Conservation (phyloP, 257 asterid genomes). For the Ajuga chamaepitys region DNA sequence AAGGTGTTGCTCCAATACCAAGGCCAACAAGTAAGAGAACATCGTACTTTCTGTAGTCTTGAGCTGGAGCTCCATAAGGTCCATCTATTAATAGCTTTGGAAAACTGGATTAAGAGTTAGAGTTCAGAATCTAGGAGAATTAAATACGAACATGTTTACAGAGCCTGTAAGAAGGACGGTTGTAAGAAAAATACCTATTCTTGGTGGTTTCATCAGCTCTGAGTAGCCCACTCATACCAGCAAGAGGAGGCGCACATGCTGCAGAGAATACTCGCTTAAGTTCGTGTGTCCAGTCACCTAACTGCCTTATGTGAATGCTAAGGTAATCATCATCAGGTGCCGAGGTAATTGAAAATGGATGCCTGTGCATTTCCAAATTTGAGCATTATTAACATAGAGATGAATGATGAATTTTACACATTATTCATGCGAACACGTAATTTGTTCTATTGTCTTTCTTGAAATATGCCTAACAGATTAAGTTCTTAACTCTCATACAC, state of each 20-base stretch:
- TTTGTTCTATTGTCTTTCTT: neutral
- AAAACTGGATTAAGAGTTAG: conserved; percentile 50
- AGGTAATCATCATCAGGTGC: conserved; percentile 92
- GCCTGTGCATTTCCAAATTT: conserved; percentile 41
- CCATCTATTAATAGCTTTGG: conserved; percentile 93
- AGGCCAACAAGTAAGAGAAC: conserved; percentile 91
- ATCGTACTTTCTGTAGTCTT: conserved; percentile 75
- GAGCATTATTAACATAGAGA: neutral
- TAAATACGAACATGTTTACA: neutral
- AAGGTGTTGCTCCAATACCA: conserved; percentile 96
- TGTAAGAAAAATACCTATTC: conserved; percentile 38
- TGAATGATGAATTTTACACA: neutral
- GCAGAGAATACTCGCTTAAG: conserved; percentile 80
- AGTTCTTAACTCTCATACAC: too few species aligned
- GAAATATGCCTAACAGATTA: neutral
- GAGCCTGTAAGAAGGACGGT: neutral
- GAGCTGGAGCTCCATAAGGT: conserved; percentile 99
- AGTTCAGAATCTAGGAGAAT: conserved; percentile 6
- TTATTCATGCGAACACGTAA: neutral
- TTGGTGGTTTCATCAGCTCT: conserved; percentile 87
- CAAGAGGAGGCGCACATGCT: conserved; percentile 70
- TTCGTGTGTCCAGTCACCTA: conserved; percentile 96
- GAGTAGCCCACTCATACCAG: conserved; percentile 83
- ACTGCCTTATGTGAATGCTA: conserved; percentile 89
- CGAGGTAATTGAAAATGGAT: conserved; percentile 94